Conservation (phyloP, 2,329 filamentous ascomycete species). For the Berkeleyomyces basicola region DNA sequence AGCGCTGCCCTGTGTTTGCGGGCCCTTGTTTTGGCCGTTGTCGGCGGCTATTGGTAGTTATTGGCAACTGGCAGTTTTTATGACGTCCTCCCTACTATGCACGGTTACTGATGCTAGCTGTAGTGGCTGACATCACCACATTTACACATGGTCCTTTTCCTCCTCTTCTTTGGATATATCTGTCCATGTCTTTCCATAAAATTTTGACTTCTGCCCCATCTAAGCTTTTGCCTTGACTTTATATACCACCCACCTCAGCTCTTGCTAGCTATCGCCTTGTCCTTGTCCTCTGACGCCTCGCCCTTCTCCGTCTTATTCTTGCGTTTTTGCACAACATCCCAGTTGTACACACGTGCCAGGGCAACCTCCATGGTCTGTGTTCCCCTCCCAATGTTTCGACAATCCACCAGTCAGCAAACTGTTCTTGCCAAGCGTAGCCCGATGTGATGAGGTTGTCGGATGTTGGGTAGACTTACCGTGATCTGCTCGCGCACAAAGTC, state of each 20-base stretch:
- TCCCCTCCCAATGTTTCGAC: too few relatives aligned
- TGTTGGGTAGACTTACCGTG: conserved; percentile 43
- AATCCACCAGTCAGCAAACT: too few relatives aligned
- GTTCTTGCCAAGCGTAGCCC: too few relatives aligned
- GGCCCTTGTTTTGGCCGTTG: neutral
- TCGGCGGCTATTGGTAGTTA: neutral
- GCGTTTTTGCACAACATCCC: conserved; percentile 90
- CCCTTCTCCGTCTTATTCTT: conserved; percentile 65
- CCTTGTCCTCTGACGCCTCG: conserved; percentile 25
- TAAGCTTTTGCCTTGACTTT: too few relatives aligned
- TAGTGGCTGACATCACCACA: neutral
- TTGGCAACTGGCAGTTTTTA: neutral
- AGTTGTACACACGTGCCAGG: conserved; percentile 94
- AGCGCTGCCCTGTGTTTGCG: neutral
- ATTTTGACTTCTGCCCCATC: neutral
- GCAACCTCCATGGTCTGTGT: conserved; percentile 84
- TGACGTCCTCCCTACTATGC: too few relatives aligned
- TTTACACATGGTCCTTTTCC: neutral
- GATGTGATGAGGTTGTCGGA: too few relatives aligned
- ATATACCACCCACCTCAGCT: conserved; percentile 14
- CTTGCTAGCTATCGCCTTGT: conserved; percentile 19
- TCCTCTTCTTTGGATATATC: neutral
- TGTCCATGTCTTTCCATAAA: neutral
- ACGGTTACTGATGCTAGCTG: too few relatives aligned
- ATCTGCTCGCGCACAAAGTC: conserved; percentile 95